Base-by-base conservation (phyloP, 768 basidiomycete genomes). In the Xerocomus spinulosus region DNA sequence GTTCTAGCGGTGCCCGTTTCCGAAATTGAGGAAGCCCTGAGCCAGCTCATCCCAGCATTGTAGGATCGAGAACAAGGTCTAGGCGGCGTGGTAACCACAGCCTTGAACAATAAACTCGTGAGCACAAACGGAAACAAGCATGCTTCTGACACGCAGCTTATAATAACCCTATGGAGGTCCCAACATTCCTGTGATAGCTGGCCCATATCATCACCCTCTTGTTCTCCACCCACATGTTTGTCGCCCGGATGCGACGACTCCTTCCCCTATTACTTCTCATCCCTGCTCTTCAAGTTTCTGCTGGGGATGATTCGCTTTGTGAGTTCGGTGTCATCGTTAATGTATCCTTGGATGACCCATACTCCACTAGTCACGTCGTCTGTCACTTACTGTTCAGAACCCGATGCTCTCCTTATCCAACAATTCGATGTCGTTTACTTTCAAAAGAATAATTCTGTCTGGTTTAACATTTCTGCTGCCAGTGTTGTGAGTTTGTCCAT, bases 391-490 rank as follows among this genome's bases (percentile, higher is more conserved):
- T 92, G 90, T 68, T 71, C 82, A 43, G 82, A 86, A 32, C 89
- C 90, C 42, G 81, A 87, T 64, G 78, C 80, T 26, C 76, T 92
- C 51, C 84, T 92, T 59, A 75, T 92, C 36, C 78, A 88, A 68
- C 81, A 82, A 56, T 86, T 91, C 59, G 82, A 90, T 59, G 65
- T 91, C 43, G 73, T 76, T 12, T 92, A 85, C 63, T 80, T 85
- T 52, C 75, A 82, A 32, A 60, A 69, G 51, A 91, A 90, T 60
- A 68, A 81, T 20, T 90, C 88, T 28, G 73, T 92, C 37, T 76
- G 75, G 49, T 96, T 96, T 73, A 87, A 89, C 55, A 80, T 95
- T 46, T 85, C 87, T 32, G 89, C 89, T 7, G 87, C 87, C 30
- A 87, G 87, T 51, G 90, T 94, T 49, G 87, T 92, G 55, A 56